Evolutionary conservation across 805 yeast species (phyloP), one percentile per base, ranked within the genome.

Genomic region (Ogataea zsoltii): DNA sequence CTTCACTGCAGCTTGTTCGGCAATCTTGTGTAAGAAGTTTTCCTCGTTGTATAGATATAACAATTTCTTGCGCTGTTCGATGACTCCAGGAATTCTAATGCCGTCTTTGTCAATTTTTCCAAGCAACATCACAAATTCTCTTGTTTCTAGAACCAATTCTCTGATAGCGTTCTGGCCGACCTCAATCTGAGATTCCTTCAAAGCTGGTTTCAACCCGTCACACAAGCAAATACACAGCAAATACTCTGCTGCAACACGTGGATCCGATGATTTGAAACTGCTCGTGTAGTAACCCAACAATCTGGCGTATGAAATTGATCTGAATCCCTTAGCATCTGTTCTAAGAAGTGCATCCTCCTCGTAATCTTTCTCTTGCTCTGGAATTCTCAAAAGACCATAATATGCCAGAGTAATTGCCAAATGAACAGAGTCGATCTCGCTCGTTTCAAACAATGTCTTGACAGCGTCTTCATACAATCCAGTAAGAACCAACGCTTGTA

Each of bases 161-260:
- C 90, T 77, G 37, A 94, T 69, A 0, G 95, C 84, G 55, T 86
- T 91, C 57, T 86, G 90, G 50, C 88, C 81, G 35, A 84, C 68
- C 33, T 74, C 69, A 2, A 75, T 65, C 50, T 83, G 85, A 26
- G 72, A 69, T 18, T 68, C 60, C 18, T 63, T 65, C 21, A 51
- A 31, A 6, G 43, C 36, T 18, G 50, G 45, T 4, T 38, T 38
- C 14, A 65, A 46, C 23, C 65, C 71, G n/a, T 72, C 69, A 51
- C 72, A 68, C 55, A 89, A 57, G 38, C 88, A 83, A 21, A 90
- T 82, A 54, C 87, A 70, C 19, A 86, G 74, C 42, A 92, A 67
- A 60, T 94, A 94, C 62, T 92, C 96, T n/a, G 88, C 86, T 0
- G 97, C 97, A 45, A 85, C 88, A 57, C 83, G 79, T 18, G 98